Evolutionary conservation across 2,329 filamentous ascomycete genomes (phyloP), one percentile per base, ranked within the genome.

Genomic region (Fusarium gaditjirri): DNA sequence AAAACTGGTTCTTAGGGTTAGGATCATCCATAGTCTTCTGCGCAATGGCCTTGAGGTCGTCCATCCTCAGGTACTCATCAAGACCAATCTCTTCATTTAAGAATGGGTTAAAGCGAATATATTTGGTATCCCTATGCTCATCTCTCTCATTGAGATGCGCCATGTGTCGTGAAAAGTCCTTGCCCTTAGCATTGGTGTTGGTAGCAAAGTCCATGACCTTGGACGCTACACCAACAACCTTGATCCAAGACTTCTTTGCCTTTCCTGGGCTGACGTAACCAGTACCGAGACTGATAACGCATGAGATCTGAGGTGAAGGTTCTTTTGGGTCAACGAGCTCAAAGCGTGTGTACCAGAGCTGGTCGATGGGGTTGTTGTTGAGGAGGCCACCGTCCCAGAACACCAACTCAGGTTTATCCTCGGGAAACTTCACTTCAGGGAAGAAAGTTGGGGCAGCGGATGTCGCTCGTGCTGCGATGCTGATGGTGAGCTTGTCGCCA

Each of bases 331-430:
- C 25, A n/a, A 72, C 60, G 1, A 74, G 69, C 46, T 74, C 72
- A 17, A 68, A 74, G 25, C 72, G 49, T 6, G 69, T 50, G 54
- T 73, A 75, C 72, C 72, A 74, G 2, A 74, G 38, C 7, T 74
- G 72, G 7, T 73, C 72, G 3, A 74, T 74, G 0, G 72, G 72
- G 33, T 75, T 74, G 13, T 75, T 74, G 29, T 75, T 74, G 0
- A 74, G 57, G 4, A 74, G 72, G 1, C 72, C 72, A 1, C 72
- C 72, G 2, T 74, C 72, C 72, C 69, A 73, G 8, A 74, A 74
- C 0, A 53, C 49, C 4, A 75, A 17, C 7, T 71, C 55, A 3
- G 63, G 58, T 14, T 52, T 71, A 0, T 52, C 55, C 7, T 70
- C 59, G 0, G 59, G 69, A 5, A 74, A 74, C 2, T 21, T 44